Evolutionary conservation across 805 yeast genomes (phyloP).

Genomic region (Pichia phayaonensis): DNA sequence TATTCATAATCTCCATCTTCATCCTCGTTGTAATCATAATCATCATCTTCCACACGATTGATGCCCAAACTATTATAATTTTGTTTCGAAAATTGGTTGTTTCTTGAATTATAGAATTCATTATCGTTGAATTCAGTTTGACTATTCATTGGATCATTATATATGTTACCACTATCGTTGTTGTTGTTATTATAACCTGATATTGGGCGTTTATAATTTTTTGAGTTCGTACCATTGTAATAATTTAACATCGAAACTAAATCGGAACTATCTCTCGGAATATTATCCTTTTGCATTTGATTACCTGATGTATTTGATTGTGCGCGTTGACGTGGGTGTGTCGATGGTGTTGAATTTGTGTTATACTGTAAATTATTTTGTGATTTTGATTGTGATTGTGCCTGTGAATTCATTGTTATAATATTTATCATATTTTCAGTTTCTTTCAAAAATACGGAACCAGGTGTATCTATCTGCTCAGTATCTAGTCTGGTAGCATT

Average conservation of each 20-base stretch:
- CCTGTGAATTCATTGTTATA: background rate
- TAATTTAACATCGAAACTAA: constrained; percentile 7
- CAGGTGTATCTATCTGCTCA: background rate
- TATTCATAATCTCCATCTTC: constrained; percentile 1
- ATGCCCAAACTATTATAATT: background rate
- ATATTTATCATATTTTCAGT: constrained; percentile 1
- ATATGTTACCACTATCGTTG: background rate
- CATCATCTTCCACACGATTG: background rate
- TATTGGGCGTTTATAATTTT: background rate
- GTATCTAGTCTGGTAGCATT: background rate
- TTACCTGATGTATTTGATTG: background rate
- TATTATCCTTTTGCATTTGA: background rate
- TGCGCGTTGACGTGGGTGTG: background rate
- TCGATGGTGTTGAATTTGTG: background rate
- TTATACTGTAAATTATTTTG: background rate
- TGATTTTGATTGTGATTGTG: background rate
- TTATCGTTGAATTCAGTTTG: background rate
- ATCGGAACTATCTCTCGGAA: background rate
- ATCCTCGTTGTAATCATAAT: constrained; percentile 3
- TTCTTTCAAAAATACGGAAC: background rate
- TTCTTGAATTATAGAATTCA: background rate
- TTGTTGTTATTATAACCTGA: background rate
- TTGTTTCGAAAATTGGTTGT: background rate
- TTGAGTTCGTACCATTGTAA: background rate
- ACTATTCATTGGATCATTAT: background rate